Conservation (phyloP, 2,329 filamentous ascomycete species). For the Aspergillus pseudoterreus region DNA sequence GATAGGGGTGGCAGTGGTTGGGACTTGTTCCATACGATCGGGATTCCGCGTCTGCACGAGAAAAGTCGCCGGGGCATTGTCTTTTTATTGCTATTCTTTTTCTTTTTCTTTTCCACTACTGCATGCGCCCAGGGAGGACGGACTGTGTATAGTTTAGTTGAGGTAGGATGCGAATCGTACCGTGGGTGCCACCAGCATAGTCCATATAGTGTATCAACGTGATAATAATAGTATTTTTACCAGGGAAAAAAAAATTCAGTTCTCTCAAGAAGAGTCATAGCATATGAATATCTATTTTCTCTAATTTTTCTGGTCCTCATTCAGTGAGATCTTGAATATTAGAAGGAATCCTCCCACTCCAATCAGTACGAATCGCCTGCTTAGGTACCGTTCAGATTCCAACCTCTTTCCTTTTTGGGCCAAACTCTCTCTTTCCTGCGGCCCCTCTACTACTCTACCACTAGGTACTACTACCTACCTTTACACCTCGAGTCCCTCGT, state of each 20-base stretch:
- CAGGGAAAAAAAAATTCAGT: neutral
- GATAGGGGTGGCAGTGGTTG: neutral
- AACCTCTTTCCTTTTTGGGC: slow-evolving; percentile 1
- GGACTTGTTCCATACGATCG: slow-evolving; percentile 22
- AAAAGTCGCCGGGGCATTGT: slow-evolving; percentile 16
- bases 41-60: slow-evolving; percentile 17
- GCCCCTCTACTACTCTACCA: slow-evolving; percentile 6
- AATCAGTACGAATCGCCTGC: neutral
- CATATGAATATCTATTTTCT: neutral
- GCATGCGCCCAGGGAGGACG: neutral
- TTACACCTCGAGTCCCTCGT: slow-evolving; percentile 15
- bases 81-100: neutral
- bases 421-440: neutral
- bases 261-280: neutral
- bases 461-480: neutral
- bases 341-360: neutral
- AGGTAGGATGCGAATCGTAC: neutral
- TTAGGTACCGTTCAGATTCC: neutral
- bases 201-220: neutral
- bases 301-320: slow-evolving; percentile 1
- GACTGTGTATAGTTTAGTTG: neutral
- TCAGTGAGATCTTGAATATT: neutral
- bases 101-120: neutral
- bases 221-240: neutral
- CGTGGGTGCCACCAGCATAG: neutral